These are phyloP conservation scores for Penicillium psychrosexuale DNA, from an alignment of 2,329 filamentous ascomycete species.

Conservation along the genomic window DNA sequence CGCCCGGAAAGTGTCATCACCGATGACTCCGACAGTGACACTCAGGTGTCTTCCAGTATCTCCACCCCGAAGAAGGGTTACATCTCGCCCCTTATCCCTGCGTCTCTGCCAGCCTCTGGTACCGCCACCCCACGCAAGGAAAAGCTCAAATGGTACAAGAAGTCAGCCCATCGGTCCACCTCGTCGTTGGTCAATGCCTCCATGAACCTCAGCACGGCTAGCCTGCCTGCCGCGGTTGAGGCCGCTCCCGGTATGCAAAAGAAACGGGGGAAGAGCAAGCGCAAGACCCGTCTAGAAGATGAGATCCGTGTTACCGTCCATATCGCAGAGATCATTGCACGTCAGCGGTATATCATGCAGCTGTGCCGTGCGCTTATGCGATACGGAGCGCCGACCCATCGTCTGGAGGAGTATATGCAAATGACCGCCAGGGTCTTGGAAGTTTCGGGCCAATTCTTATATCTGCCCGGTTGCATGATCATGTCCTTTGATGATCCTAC, in stretches of 20 bases:
- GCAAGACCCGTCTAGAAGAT: slow-evolving; percentile 42
- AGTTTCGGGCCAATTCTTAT: slow-evolving; percentile 86
- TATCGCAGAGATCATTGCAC: slow-evolving; percentile 67
- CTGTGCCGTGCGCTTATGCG: slow-evolving; percentile 86
- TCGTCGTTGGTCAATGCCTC: slow-evolving; percentile 39
- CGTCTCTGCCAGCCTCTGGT: slow-evolving; percentile 26
- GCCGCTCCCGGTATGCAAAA: slow-evolving; percentile 13
- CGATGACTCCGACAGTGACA: slow-evolving; percentile 33
- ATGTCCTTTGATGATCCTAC: slow-evolving; percentile 71
- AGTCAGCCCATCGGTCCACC: slow-evolving; percentile 36
- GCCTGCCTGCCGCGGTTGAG: slow-evolving; percentile 29
- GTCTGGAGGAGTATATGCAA: slow-evolving; percentile 85
- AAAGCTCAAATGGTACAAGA: slow-evolving; percentile 46
- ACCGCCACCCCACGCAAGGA: slow-evolving; percentile 35
- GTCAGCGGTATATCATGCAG: slow-evolving; percentile 80
- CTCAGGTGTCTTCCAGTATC: slow-evolving; percentile 27
- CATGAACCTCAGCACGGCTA: slow-evolving; percentile 36
- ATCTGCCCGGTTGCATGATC: slow-evolving; percentile 92
- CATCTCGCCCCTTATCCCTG: slow-evolving; percentile 18
- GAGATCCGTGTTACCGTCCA: slow-evolving; percentile 61
- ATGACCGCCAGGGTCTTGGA: slow-evolving; percentile 86
- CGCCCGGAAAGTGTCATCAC: slow-evolving; percentile 31
- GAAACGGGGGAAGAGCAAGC: slow-evolving; percentile 25
- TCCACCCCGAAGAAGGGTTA: slow-evolving; percentile 28
- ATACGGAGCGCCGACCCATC: slow-evolving; percentile 88